phyloP scores from a whole-genome alignment of 768 basidiomycete species.

The Porphyrellus cyaneotinctus region DNA sequence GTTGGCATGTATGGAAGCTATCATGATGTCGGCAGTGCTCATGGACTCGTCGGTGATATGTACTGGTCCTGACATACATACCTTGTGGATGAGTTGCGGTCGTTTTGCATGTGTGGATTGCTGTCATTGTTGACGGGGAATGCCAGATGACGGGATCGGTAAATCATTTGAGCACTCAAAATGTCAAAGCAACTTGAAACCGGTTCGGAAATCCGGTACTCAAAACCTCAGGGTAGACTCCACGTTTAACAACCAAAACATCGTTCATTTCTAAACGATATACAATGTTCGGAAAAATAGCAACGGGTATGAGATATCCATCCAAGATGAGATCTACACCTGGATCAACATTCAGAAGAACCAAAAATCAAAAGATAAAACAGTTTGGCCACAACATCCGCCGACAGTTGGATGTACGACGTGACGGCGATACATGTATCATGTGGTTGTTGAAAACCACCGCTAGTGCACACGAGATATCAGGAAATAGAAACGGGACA shows the following conservation, averaged over 20 bases:
- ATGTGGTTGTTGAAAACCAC: constrained; percentile 23
- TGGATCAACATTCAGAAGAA: neutral
- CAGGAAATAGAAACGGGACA: neutral
- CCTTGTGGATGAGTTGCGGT: too few relatives aligned
- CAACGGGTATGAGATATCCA: neutral
- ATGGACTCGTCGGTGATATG: too few relatives aligned
- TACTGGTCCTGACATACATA: too few relatives aligned
- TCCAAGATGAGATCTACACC: neutral
- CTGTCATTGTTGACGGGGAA: too few relatives aligned
- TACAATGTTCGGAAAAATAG: neutral
- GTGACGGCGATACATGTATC: neutral
- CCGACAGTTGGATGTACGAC: neutral
- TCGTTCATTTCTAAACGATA: constrained; percentile 5
- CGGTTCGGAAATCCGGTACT: too few relatives aligned
- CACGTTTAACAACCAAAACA: neutral
- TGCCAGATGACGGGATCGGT: too few relatives aligned
- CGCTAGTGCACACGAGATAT: neutral
- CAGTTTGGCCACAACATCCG: neutral
- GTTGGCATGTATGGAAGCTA: too few relatives aligned
- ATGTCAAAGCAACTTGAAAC: too few relatives aligned
- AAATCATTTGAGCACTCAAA: too few relatives aligned
- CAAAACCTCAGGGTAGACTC: too few relatives aligned
- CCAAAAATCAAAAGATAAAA: neutral
- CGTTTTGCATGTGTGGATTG: too few relatives aligned
- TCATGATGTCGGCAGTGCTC: too few relatives aligned